Conservation (phyloP, 805 yeast species). For the Yueomyces sinensis region DNA sequence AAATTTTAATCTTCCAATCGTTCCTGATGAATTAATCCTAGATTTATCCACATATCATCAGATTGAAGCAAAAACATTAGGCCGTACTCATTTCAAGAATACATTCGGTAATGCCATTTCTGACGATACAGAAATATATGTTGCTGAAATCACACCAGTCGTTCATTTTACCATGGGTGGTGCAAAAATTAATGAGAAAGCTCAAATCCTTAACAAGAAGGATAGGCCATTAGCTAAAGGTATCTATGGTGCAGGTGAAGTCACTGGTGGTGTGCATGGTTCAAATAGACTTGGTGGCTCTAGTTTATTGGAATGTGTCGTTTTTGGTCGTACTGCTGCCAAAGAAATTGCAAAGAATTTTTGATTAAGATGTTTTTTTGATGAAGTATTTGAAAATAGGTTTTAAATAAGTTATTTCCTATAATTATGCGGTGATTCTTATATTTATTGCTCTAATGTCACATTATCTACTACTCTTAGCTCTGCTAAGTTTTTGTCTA, state of each 20-base stretch:
- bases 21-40: conserved; percentile 12
- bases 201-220: conserved; percentile 29
- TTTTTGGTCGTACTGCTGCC: conserved; percentile 44
- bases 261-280: conserved; percentile 60
- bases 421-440: no score
- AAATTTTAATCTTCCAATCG: conserved; percentile 11
- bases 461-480: no score
- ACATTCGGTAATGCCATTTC: conserved; percentile 18
- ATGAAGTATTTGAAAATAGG: no score
- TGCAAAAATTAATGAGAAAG: conserved; percentile 36
- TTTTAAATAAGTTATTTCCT: no score
- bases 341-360: conserved; percentile 12
- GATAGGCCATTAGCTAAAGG: conserved; percentile 28
- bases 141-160: conserved; percentile 46
- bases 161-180: conserved; percentile 64
- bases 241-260: conserved; percentile 52
- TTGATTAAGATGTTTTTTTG: no score
- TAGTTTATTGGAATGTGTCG: conserved; percentile 45
- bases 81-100: conserved; percentile 25
- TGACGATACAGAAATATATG: conserved; percentile 24
- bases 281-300: conserved; percentile 48
- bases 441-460: no score
- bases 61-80: conserved; percentile 21
- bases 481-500: no score
- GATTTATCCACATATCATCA: conserved; percentile 16